Evolutionary conservation across 371 early-diverging fungal species (phyloP).

Genomic region (Mucor circinelloides): DNA sequence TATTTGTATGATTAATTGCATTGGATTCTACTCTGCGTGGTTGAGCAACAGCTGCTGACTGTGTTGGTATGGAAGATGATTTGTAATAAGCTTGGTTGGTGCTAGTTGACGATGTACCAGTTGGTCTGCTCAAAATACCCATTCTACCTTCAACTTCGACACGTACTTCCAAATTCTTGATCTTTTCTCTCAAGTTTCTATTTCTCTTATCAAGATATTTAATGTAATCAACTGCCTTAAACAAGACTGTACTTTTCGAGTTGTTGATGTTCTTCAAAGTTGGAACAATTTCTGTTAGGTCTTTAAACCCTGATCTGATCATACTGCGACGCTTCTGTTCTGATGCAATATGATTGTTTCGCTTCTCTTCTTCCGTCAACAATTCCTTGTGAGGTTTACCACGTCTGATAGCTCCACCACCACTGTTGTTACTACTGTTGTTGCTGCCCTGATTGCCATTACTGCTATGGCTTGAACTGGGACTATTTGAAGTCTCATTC

Average conservation of each 20-base stretch:
- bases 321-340: slow-evolving; percentile 87
- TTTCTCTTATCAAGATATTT: slow-evolving; percentile 53
- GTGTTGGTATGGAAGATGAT: not conserved
- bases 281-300: slow-evolving; percentile 80
- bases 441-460: not conserved
- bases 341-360: slow-evolving; percentile 86
- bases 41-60: not conserved
- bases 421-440: not conserved
- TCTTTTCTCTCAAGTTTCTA: slow-evolving; percentile 55
- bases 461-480: not conserved
- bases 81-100: not conserved
- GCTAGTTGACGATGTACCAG: not conserved
- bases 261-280: slow-evolving; percentile 60
- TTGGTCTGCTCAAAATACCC: slow-evolving; percentile 13
- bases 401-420: slow-evolving; percentile 29
- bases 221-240: slow-evolving; percentile 54
- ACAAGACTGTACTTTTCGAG: slow-evolving; percentile 54
- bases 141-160: slow-evolving; percentile 39
- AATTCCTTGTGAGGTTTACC: slow-evolving; percentile 61
- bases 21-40: not conserved
- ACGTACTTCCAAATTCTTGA: slow-evolving; percentile 53
- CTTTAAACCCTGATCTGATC: slow-evolving; percentile 80
- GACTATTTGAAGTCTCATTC: not conserved
- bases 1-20: slow-evolving; percentile 2
- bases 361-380: slow-evolving; percentile 83